These are phyloP conservation scores for Fusarium coicis DNA, from an alignment of 2,329 filamentous ascomycete genomes.

Conservation along the genomic window DNA sequence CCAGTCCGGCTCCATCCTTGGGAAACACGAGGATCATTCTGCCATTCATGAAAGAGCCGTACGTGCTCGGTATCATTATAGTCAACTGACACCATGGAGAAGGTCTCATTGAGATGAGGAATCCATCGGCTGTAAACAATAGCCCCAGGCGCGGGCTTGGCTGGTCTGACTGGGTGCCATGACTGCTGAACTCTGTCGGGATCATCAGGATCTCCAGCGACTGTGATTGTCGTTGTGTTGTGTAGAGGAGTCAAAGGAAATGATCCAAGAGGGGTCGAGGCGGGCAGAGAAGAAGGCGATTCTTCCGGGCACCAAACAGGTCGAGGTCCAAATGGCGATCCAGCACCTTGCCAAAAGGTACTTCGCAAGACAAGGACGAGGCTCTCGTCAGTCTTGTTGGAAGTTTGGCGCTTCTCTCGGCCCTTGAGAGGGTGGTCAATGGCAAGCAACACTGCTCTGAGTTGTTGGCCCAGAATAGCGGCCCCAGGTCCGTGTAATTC, in stretches of 20 bases:
- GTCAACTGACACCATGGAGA: slow-evolving; percentile 81
- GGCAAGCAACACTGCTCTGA: slow-evolving; percentile 60
- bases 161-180: slow-evolving; percentile 76
- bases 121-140: slow-evolving; percentile 83
- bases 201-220: slow-evolving; percentile 55
- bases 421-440: slow-evolving; percentile 58
- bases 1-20: slow-evolving; percentile 85
- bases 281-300: slow-evolving; percentile 50
- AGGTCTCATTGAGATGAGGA: slow-evolving; percentile 78
- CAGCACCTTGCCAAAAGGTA: slow-evolving; percentile 78
- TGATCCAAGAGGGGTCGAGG: slow-evolving; percentile 52
- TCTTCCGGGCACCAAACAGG: slow-evolving; percentile 68
- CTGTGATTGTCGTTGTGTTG: slow-evolving; percentile 55
- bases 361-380: slow-evolving; percentile 59
- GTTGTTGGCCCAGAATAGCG: slow-evolving; percentile 51
- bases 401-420: slow-evolving; percentile 42
- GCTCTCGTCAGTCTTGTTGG: slow-evolving; percentile 43
- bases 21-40: slow-evolving; percentile 84
- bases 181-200: slow-evolving; percentile 60
- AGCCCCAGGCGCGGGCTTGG: slow-evolving; percentile 76
- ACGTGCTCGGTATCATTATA: slow-evolving; percentile 72
- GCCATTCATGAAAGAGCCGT: slow-evolving; percentile 79
- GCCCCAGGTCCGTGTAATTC: slow-evolving; percentile 54
- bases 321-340: slow-evolving; percentile 72
- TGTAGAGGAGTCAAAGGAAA: slow-evolving; percentile 62